These are phyloP conservation scores for Plasmodium inui DNA, from an alignment of 169 alveolate genomes.

Conservation along the genomic window DNA sequence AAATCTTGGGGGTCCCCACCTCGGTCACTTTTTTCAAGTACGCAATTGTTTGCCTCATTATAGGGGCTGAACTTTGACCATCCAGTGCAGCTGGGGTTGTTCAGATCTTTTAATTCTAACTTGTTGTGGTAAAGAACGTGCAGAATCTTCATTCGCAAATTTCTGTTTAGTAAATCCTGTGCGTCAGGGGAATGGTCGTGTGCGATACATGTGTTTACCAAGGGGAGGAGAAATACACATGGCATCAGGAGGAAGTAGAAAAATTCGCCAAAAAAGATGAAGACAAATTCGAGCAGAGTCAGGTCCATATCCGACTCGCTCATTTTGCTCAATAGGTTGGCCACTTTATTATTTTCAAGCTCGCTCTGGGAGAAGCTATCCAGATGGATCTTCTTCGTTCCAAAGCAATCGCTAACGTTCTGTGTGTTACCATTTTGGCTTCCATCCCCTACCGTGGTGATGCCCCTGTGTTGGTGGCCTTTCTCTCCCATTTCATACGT, in stretches of 20 bases:
- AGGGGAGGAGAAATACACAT: slow-evolving; percentile 34
- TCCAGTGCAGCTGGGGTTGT: not conserved
- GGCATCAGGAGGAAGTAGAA: slow-evolving; percentile 56
- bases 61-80: not conserved
- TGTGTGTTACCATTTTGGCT: not conserved
- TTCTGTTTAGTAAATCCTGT: slow-evolving; percentile 14
- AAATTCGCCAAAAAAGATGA: slow-evolving; percentile 26
- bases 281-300: slow-evolving; percentile 17
- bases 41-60: not conserved
- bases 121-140: slow-evolving; percentile 37
- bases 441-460: not conserved
- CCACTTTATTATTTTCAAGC: not conserved
- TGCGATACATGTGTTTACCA: slow-evolving; percentile 20
- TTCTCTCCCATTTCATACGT: not conserved
- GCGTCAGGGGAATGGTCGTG: slow-evolving; percentile 47
- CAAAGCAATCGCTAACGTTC: not conserved
- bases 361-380: not conserved
- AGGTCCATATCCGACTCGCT: not conserved
- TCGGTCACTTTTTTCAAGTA: not conserved
- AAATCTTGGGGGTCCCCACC: not conserved
- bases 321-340: not conserved
- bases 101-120: slow-evolving; percentile 26
- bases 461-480: not conserved
- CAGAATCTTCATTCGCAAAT: slow-evolving; percentile 28
- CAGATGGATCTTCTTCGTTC: not conserved